Conservation (phyloP, 192 early-diverging fungal genomes). For the Gryganskiella cystojenkinii region DNA sequence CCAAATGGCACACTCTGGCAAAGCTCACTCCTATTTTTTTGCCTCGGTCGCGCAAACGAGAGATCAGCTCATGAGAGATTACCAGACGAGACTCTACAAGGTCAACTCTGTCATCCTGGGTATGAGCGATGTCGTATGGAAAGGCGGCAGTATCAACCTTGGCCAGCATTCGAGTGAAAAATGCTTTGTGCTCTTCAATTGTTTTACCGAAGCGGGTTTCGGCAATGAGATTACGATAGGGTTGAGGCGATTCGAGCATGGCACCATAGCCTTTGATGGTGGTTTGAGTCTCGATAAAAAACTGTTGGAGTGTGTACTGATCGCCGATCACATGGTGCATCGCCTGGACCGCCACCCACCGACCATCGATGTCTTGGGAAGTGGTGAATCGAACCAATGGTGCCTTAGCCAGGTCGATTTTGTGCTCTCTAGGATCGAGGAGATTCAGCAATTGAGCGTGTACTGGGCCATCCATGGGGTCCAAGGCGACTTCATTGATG, state of each 20-base stretch:
- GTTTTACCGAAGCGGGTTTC: neutral
- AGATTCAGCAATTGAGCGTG: neutral
- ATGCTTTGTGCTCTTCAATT: neutral
- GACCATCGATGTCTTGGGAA: neutral
- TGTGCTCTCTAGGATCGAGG: neutral
- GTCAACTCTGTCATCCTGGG: neutral
- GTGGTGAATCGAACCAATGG: constrained; percentile 1
- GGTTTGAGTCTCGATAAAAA: neutral
- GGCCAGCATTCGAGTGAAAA: neutral
- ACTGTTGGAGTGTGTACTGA: neutral
- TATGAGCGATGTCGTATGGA: neutral
- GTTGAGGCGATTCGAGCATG: too few species aligned
- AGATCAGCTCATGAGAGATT: neutral
- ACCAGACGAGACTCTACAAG: neutral
- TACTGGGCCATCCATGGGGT: neutral
- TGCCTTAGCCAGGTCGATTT: neutral
- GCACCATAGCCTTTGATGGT: too few species aligned
- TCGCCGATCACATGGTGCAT: neutral
- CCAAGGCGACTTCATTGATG: neutral
- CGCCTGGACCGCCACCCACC: neutral
- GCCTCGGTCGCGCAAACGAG: neutral
- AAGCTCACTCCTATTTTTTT: too few species aligned
- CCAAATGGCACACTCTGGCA: too few species aligned
- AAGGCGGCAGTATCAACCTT: too few species aligned
- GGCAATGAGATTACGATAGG: neutral